Base-by-base conservation (phyloP, 345 rosid species). In the Clausena lansium region DNA sequence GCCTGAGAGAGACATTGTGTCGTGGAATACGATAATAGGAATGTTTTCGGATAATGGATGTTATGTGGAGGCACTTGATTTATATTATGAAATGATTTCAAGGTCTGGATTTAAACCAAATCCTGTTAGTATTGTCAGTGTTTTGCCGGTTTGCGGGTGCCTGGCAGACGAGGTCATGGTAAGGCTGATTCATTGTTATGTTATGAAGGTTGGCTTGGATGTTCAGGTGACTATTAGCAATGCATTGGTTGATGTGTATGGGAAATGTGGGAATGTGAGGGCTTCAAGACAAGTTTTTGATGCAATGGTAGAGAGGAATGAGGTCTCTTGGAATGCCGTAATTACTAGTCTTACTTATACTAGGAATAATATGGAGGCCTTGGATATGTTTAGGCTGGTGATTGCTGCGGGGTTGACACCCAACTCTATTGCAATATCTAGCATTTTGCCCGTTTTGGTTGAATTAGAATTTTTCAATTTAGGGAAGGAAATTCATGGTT, bases 191-290 rank as follows among this genome's bases (percentile, higher is more conserved):
- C 92, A 89, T 76, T 81, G 83, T 32, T 81, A 58, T 73, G 75
- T 64, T 59, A 11, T 79, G 55, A 87, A 88, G 77, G 82, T 65
- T 70, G 90, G 92, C 15, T 77, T 87, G 82, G 80, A 82, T 81
- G 66, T 19, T 58, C 80, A 62, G 69, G 83, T 87, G 39, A 80
- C 68, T 11, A 75, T 84, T 22, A 82, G 90, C 36, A 88, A 88
- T 79, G 83, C 90, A 14, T 61, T 89, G 79, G 66, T 89, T 70
- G 90, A 89, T 75, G 86, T 68, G 11, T 87, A 87, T 76, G 92
- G 87, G 55, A 89, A 89, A 78, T 89, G 90, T 74, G 73, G 82
- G 76, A 70, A 75, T 68, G 71, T 57, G 65, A 73, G 80, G 67
- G 80, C 75, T 74, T 81, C 87, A 0, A 82, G 71, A 66, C 76